phyloP scores from a whole-genome alignment of 106 monocot species.

The Allium sativum region DNA sequence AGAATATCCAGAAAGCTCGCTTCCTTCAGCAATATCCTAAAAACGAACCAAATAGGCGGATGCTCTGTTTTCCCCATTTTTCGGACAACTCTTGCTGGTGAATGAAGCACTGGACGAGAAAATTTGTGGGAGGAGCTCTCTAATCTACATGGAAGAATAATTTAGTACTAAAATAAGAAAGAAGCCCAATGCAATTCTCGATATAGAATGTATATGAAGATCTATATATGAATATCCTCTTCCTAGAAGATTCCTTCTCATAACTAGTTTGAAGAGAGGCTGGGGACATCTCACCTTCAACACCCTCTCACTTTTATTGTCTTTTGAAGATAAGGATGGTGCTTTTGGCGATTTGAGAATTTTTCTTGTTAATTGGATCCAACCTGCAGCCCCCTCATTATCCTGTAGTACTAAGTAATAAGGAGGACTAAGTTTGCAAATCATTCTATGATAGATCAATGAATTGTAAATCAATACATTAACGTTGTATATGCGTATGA shows the following conservation, averaged over 20 bases:
- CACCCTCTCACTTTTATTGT: constrained; percentile 44
- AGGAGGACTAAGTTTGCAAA: neutral
- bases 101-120: constrained; percentile 95
- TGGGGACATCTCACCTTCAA: constrained; percentile 78
- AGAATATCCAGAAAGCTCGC: constrained; percentile 49
- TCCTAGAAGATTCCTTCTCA: constrained; percentile 64
- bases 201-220: neutral
- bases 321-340: constrained; percentile 81
- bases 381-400: constrained; percentile 96
- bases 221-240: too few species aligned
- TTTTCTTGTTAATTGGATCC: constrained; percentile 89
- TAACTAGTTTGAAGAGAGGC: constrained; percentile 88
- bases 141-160: constrained; percentile 26
- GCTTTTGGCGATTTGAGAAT: constrained; percentile 93
- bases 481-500: too few species aligned
- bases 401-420: constrained; percentile 31
- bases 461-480: too few species aligned
- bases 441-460: too few species aligned
- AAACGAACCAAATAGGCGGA: constrained; percentile 87
- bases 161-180: neutral
- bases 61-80: constrained; percentile 98
- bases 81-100: constrained; percentile 90
- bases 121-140: constrained; percentile 96
- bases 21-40: constrained; percentile 58
- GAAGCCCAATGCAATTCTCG: neutral